Evolutionary conservation across 768 basidiomycete genomes (phyloP).

Genomic region (Auriscalpium vulgare): DNA sequence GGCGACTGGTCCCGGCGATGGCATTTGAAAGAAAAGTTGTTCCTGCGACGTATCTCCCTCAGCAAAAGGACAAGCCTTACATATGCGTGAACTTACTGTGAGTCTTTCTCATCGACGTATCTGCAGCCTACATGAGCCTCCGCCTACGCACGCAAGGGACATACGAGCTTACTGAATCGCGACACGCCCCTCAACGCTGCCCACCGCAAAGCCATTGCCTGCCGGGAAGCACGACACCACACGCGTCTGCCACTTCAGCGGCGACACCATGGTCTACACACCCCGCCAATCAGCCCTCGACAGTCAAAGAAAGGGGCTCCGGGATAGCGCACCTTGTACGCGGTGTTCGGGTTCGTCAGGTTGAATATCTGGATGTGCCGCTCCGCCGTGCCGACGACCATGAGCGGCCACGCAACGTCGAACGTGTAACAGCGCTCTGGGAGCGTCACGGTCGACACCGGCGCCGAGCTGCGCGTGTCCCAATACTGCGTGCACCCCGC

Average conservation of each 20-base stretch:
- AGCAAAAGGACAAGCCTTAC: not conserved
- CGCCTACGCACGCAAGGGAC: not conserved
- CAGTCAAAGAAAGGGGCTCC: not conserved
- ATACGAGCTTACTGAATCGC: constrained; percentile 81
- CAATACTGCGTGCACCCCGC: constrained; percentile 58
- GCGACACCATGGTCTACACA: constrained; percentile 66
- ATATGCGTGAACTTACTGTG: constrained; percentile 34
- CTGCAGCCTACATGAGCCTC: constrained; percentile 26
- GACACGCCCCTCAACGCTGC: constrained; percentile 85
- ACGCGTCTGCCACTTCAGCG: constrained; percentile 90
- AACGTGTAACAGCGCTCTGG: constrained; percentile 88
- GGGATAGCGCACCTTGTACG: constrained; percentile 54
- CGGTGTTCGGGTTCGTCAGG: constrained; percentile 68
- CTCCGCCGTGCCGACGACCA: constrained; percentile 92
- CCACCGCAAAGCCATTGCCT: constrained; percentile 73
- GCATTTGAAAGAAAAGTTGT: constrained; percentile 57
- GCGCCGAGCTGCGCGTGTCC: constrained; percentile 74
- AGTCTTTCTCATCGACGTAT: constrained; percentile 83
- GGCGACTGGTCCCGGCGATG: constrained; percentile 31
- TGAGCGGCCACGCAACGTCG: constrained; percentile 71
- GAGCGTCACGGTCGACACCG: constrained; percentile 73
- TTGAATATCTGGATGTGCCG: constrained; percentile 88
- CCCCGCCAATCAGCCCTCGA: not conserved
- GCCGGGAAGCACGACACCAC: constrained; percentile 79
- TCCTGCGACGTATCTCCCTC: constrained; percentile 14